Evolutionary conservation across 306 rosid genomes (phyloP).

Genomic region (Cicer yamashitae): DNA sequence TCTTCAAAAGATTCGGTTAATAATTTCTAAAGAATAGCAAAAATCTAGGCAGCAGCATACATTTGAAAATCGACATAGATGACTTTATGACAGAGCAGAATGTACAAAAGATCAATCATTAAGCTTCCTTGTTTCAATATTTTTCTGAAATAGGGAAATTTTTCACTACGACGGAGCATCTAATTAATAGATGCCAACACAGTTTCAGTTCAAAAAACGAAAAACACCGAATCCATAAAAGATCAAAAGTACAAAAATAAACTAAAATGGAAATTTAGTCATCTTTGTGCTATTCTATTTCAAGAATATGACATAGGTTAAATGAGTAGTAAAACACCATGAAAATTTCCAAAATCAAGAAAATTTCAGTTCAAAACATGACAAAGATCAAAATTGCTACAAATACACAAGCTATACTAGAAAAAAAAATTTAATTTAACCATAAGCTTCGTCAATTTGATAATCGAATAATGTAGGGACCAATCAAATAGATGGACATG

Average conservation of each 20-base stretch:
- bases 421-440: not conserved
- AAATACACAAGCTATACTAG: not conserved
- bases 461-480: not conserved
- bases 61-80: not conserved
- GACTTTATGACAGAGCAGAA: not conserved
- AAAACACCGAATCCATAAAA: not conserved
- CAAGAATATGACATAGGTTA: not conserved
- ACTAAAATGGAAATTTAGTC: not conserved
- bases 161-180: not conserved
- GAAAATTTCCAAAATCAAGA: not conserved
- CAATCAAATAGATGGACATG: constrained; percentile 22
- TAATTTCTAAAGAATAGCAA: not conserved
- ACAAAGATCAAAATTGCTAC: not conserved
- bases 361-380: not conserved
- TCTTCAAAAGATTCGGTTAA: not conserved
- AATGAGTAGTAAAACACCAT: not conserved
- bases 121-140: not conserved
- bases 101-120: constrained; percentile 12
- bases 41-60: not conserved
- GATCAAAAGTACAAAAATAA: not conserved
- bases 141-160: not conserved
- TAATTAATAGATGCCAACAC: not conserved
- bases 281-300: not conserved
- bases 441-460: not conserved
- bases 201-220: not conserved